Conservation (phyloP, 2,329 filamentous ascomycete species). For the Phaeosphaeria sp. region DNA sequence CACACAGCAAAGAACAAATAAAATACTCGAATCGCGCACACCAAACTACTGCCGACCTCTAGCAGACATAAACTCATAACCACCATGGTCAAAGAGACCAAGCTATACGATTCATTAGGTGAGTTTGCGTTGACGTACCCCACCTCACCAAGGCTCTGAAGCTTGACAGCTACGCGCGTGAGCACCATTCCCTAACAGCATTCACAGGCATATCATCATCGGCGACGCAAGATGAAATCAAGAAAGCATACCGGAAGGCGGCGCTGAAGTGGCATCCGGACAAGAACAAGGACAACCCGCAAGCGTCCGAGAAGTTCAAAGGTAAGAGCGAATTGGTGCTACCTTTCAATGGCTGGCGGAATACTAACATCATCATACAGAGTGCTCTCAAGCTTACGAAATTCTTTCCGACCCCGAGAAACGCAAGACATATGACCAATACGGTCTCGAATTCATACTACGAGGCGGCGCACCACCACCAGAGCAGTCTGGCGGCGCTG, state of each 20-base stretch:
- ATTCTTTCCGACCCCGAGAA: conserved; percentile 97
- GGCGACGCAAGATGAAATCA: conserved; percentile 91
- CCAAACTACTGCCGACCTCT: conserved; percentile 3
- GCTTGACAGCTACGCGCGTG: conserved; percentile 15
- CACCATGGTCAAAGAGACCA: conserved; percentile 91
- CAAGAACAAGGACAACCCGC: conserved; percentile 93
- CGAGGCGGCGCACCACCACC: conserved; percentile 76
- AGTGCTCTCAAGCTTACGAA: conserved; percentile 96
- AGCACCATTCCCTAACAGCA: conserved; percentile 25
- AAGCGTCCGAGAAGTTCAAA: conserved; percentile 93
- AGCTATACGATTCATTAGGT: conserved; percentile 86
- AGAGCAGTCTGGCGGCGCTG: conserved; percentile 45
- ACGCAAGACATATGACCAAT: conserved; percentile 93
- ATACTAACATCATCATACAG: conserved; percentile 51
- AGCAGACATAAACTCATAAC: conserved; percentile 9
- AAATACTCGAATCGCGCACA: conserved; percentile 4
- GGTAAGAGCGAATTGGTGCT: conserved; percentile 48
- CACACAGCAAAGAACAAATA: conserved; percentile 20
- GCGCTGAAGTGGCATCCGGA: conserved; percentile 94
- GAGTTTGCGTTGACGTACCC: conserved; percentile 34
- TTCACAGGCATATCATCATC: conserved; percentile 70
- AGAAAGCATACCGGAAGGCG: conserved; percentile 91
- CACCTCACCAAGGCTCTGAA: conserved; percentile 17
- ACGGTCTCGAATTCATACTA: conserved; percentile 89
- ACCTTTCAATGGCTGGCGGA: neutral